Evolutionary conservation across 495 filamentous ascomycete genomes (phyloP).

Genomic region (Penicillium mononematosum): DNA sequence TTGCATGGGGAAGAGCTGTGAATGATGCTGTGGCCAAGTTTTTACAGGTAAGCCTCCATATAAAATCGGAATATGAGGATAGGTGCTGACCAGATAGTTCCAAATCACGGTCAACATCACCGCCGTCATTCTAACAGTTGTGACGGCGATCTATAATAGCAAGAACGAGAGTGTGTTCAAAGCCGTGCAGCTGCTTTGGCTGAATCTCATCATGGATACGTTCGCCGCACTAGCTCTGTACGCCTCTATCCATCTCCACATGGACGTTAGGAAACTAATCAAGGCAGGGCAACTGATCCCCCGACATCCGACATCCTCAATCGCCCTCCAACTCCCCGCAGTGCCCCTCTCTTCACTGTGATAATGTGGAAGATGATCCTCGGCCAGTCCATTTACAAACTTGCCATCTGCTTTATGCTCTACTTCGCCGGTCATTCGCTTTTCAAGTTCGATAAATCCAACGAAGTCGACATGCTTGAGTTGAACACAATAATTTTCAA

Average conservation of each 20-base stretch:
- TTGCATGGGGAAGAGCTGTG: slow-evolving; percentile 90
- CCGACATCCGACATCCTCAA: slow-evolving; percentile 76
- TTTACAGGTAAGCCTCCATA: slow-evolving; percentile 49
- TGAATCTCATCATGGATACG: slow-evolving; percentile 93
- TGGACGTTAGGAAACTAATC: slow-evolving; percentile 5
- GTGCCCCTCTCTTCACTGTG: slow-evolving; percentile 69
- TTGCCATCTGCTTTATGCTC: slow-evolving; percentile 71
- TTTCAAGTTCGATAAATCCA: slow-evolving; percentile 48
- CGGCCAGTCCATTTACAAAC: slow-evolving; percentile 79
- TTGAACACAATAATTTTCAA: slow-evolving; percentile 78
- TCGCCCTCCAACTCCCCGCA: slow-evolving; percentile 77
- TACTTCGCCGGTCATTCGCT: slow-evolving; percentile 61
- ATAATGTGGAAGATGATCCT: slow-evolving; percentile 98
- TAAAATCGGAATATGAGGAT: no score
- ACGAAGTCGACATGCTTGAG: slow-evolving; percentile 12
- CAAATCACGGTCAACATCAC: slow-evolving; percentile 92
- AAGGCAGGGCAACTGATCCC: slow-evolving; percentile 65
- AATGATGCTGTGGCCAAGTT: slow-evolving; percentile 92
- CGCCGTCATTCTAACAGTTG: slow-evolving; percentile 77
- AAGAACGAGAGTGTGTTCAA: slow-evolving; percentile 70
- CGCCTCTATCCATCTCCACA: slow-evolving; percentile 10
- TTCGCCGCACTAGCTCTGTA: slow-evolving; percentile 78
- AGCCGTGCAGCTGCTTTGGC: slow-evolving; percentile 89
- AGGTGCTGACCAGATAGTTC: slow-evolving; percentile 41
- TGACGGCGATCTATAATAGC: slow-evolving; percentile 68